Conservation (phyloP, 768 basidiomycete species). For the Pholiota molesta region DNA sequence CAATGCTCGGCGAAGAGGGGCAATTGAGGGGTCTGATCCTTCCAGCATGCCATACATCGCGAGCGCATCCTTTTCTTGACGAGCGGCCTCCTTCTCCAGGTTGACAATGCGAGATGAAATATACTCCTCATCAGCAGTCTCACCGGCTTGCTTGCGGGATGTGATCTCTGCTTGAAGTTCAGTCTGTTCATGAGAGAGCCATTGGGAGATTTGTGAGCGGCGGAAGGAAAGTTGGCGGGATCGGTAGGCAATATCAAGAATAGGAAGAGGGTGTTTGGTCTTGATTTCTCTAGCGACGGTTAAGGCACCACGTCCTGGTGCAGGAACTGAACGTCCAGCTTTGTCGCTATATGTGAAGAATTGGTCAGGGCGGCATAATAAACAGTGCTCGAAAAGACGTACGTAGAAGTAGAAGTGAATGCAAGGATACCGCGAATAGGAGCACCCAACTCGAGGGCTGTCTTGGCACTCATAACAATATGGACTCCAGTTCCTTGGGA, state of each 20-base stretch:
- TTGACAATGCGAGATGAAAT: conserved; percentile 76
- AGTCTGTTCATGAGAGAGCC: conserved; percentile 88
- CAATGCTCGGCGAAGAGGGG: conserved; percentile 92
- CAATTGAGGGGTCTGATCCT: conserved; percentile 80
- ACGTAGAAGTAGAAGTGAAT: conserved; percentile 97
- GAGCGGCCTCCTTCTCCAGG: conserved; percentile 87
- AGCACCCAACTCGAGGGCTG: conserved; percentile 91
- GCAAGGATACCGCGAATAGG: conserved; percentile 93
- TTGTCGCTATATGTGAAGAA: conserved; percentile 70
- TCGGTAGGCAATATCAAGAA: conserved; percentile 87
- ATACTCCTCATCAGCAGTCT: conserved; percentile 63
- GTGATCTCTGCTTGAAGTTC: conserved; percentile 82
- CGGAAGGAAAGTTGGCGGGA: conserved; percentile 95
- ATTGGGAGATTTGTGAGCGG: conserved; percentile 91
- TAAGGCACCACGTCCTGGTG: conserved; percentile 93
- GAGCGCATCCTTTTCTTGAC: conserved; percentile 93
- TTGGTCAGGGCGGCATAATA: not conserved
- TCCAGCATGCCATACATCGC: conserved; percentile 95
- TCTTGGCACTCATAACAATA: conserved; percentile 95
- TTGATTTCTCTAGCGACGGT: conserved; percentile 85
- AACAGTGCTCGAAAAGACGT: conserved; percentile 32
- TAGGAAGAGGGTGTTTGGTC: conserved; percentile 75
- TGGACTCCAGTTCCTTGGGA: conserved; percentile 94
- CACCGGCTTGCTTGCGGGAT: conserved; percentile 55
- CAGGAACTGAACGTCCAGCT: conserved; percentile 96